A percentile compares a stretch with the other conserved stretches of the same genome.
Evolutionary conservation across 768 basidiomycete species (phyloP).

Genomic region (Calocybe gangraenosa): DNA sequence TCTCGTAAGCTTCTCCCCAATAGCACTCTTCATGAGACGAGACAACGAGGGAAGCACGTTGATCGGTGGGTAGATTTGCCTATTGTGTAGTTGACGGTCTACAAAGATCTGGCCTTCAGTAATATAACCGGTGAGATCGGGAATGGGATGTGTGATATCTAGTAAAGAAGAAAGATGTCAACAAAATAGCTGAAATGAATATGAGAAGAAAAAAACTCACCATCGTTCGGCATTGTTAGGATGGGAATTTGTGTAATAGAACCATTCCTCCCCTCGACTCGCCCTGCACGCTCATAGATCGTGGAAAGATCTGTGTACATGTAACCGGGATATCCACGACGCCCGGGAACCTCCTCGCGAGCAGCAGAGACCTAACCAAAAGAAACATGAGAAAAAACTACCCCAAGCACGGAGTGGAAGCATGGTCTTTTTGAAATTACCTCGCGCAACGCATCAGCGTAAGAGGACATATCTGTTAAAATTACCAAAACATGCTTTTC

Average conservation of each 20-base stretch:
- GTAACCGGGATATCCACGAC: slow-evolving; percentile 97
- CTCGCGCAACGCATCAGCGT: slow-evolving; percentile 94
- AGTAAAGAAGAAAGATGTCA: slow-evolving; percentile 12
- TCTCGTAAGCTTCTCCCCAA: slow-evolving; percentile 94
- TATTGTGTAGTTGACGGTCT: slow-evolving; percentile 94
- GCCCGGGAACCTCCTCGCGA: slow-evolving; percentile 98
- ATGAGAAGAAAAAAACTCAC: slow-evolving; percentile 39
- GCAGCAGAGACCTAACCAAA: slow-evolving; percentile 86
- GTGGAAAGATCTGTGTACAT: slow-evolving; percentile 99
- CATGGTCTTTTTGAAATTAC: slow-evolving; percentile 39
- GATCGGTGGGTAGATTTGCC: slow-evolving; percentile 98
- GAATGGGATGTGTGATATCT: slow-evolving; percentile 99
- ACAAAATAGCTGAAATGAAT: slow-evolving; percentile 4
- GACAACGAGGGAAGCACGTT: slow-evolving; percentile 98
- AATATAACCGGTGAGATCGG: slow-evolving; percentile 98
- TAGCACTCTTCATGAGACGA: slow-evolving; percentile 99
- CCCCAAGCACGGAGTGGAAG: background rate
- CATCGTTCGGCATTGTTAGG: slow-evolving; percentile 99
- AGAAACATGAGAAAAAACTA: slow-evolving; percentile 12
- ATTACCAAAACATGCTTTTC: slow-evolving; percentile 99
- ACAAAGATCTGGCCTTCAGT: slow-evolving; percentile 99
- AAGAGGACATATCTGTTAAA: slow-evolving; percentile 98
- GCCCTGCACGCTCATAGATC: slow-evolving; percentile 98
- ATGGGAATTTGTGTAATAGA: slow-evolving; percentile 99
- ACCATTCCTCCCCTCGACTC: slow-evolving; percentile 95